Conservation (phyloP, 805 yeast species). For the Blastobotrys attinorum region DNA sequence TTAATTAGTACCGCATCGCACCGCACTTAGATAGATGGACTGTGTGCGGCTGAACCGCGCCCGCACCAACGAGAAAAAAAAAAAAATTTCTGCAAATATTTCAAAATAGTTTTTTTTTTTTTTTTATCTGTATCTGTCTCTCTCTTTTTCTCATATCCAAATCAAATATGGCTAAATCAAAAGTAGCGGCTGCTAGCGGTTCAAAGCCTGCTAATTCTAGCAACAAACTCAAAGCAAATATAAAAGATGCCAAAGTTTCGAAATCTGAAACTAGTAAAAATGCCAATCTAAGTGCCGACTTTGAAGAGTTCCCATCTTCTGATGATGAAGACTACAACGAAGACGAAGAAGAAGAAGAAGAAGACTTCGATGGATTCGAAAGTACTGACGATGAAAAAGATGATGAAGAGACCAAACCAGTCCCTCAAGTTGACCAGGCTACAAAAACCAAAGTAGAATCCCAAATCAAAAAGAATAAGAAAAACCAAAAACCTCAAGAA, state of each 20-base stretch:
- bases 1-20: too few species aligned
- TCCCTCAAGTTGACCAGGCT: slow-evolving; percentile 11
- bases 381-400: slow-evolving; percentile 24
- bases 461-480: slow-evolving; percentile 12
- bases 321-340: slow-evolving; percentile 14
- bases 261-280: slow-evolving; percentile 5
- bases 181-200: too few species aligned
- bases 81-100: too few species aligned
- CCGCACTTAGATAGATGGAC: too few species aligned
- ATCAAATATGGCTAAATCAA: too few species aligned
- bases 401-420: slow-evolving; percentile 12
- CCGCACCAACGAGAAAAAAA: too few species aligned
- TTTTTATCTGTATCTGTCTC: too few species aligned
- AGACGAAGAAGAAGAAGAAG: slow-evolving; percentile 13
- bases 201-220: too few species aligned
- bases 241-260: slow-evolving; percentile 7
- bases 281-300: slow-evolving; percentile 2
- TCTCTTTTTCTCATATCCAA: too few species aligned
- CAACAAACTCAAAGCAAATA: slow-evolving; percentile 5
- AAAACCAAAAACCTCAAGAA: slow-evolving; percentile 18
- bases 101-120: too few species aligned
- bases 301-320: slow-evolving; percentile 17
- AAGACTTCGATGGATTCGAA: slow-evolving; percentile 19
- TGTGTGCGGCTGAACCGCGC: too few species aligned
- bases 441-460: slow-evolving; percentile 8